Evolutionary conservation across 768 basidiomycete species (phyloP).

Genomic region (Kwoniella dendrophila): DNA sequence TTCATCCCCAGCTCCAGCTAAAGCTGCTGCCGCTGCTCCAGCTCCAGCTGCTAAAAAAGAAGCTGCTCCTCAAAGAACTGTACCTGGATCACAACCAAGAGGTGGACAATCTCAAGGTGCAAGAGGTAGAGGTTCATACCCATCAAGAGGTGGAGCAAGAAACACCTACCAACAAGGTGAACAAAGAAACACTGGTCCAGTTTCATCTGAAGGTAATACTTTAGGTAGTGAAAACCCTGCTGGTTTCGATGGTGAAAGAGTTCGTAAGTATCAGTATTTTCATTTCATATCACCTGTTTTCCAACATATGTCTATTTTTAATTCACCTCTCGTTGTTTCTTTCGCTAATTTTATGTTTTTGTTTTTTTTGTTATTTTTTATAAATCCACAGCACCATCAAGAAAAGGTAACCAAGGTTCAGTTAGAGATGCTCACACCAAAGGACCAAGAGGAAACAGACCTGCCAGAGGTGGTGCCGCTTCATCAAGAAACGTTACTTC

Average conservation of each 20-base stretch:
- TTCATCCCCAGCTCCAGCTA: constrained; percentile 37
- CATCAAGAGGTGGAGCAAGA: constrained; percentile 48
- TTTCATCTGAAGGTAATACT: constrained; percentile 30
- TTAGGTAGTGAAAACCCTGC: constrained; percentile 49
- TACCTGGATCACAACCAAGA: constrained; percentile 47
- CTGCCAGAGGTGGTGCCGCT: constrained; percentile 56
- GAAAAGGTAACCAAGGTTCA: constrained; percentile 39
- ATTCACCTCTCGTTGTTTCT: too few species aligned
- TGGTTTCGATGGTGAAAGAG: constrained; percentile 55
- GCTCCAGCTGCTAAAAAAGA: constrained; percentile 43
- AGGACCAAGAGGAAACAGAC: constrained; percentile 57
- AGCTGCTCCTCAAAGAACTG: constrained; percentile 36
- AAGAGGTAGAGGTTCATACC: constrained; percentile 44
- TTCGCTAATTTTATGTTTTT: too few species aligned
- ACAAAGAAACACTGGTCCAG: constrained; percentile 38
- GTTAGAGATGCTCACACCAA: constrained; percentile 48
- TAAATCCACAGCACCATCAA: constrained; percentile 31
- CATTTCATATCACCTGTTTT: too few species aligned
- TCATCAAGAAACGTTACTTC: constrained; percentile 57
- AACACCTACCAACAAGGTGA: constrained; percentile 37
- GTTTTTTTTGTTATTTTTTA: background rate
- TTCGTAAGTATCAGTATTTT: constrained; percentile 39
- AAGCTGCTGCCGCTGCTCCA: constrained; percentile 34
- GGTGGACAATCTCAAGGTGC: constrained; percentile 24
- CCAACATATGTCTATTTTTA: too few species aligned